Percentiles rank a stretch among this genome's conserved stretches.
These are phyloP conservation scores for Taphrina flavorubra DNA, from an alignment of 1,139 yeast genomes.

Conservation along the genomic window DNA sequence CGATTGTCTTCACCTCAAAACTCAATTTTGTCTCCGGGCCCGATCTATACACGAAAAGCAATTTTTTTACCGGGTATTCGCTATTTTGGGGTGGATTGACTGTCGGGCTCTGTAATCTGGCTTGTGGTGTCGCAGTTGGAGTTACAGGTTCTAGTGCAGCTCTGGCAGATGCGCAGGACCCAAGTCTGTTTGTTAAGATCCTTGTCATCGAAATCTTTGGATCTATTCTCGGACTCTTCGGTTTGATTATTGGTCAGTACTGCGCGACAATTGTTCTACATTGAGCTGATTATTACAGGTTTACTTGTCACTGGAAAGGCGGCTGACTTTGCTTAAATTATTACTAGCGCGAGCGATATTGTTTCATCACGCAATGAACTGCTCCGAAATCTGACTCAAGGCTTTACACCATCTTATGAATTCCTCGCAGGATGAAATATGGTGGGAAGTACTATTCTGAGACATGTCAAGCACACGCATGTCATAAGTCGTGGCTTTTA, in stretches of 20 bases:
- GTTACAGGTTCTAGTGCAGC: constrained; percentile 98
- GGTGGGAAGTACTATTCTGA: too few relatives aligned
- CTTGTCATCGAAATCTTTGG: constrained; percentile 96
- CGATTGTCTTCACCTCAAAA: constrained; percentile 94
- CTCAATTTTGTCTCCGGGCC: constrained; percentile 71
- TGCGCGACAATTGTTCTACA: too few relatives aligned
- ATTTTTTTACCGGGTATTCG: constrained; percentile 87
- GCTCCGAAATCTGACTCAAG: too few relatives aligned
- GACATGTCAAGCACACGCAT: too few relatives aligned
- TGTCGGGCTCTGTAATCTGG: constrained; percentile 88
- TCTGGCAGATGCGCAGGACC: constrained; percentile 95
- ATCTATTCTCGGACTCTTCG: constrained; percentile 87
- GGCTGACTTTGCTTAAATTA: constrained; percentile 30
- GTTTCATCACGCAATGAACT: too few relatives aligned
- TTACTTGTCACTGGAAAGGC: constrained; percentile 41
- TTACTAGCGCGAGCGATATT: constrained; percentile 1
- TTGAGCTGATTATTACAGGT: not conserved
- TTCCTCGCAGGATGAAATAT: too few relatives aligned
- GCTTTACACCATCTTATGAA: too few relatives aligned
- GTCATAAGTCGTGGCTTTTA: too few relatives aligned
- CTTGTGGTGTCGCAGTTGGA: constrained; percentile 98
- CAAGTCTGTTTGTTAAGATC: constrained; percentile 91
- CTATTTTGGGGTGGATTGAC: constrained; percentile 98
- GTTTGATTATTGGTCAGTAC: constrained; percentile 46
- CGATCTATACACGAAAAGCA: constrained; percentile 73